Evolutionary conservation across 208 protist species (phyloP), one percentile per base, ranked within the genome.

Genomic region (Trypanosoma conorhini): DNA sequence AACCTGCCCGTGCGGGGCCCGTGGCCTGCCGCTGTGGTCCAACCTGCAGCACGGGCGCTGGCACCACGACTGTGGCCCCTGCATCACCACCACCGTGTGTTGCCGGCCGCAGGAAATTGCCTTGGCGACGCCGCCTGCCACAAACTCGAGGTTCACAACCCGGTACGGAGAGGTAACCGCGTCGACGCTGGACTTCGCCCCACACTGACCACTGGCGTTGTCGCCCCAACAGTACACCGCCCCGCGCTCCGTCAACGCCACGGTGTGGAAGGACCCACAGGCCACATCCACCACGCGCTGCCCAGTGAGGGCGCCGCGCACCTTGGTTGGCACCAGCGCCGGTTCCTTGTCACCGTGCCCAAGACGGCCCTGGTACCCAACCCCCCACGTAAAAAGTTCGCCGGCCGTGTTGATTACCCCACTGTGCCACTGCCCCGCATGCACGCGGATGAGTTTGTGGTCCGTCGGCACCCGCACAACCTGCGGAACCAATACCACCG

Each of bases 361-460:
- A 2, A 96, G 80, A 8, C 91, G 84, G 10, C 91, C 88, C 62
- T 96, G 88, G 60, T 89, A 92, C 9, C 91, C 91, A n/a, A 94
- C 85, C 31, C 91, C 91, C 88, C 91, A 96, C 24, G 88, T 93
- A 67, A 91, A 96, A 56, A 96, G 81, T 72, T 91, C 83, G 40
- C 91, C 91, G 28, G 70, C 63, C 13, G 68, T 69, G 70, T 83
- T 96, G 75, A 96, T 89, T 12, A 87, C 91, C 12, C 83, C 84
- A 62, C 85, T 89, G 74, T 96, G 91, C 89, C 91, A 96, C 82
- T 94, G 88, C 22, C 91, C 91, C 0, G 91, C 89, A 61, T 86
- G 79, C n/a, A 96, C 80, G 66, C 79, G 81, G 17, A 90, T 76
- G 21, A 94, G 77, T 33, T 70, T 76, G 54, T 65, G 31, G 0